phyloP scores from a whole-genome alignment of 1,284 basidiomycete genomes.

The Anthracocystis walkeri region DNA sequence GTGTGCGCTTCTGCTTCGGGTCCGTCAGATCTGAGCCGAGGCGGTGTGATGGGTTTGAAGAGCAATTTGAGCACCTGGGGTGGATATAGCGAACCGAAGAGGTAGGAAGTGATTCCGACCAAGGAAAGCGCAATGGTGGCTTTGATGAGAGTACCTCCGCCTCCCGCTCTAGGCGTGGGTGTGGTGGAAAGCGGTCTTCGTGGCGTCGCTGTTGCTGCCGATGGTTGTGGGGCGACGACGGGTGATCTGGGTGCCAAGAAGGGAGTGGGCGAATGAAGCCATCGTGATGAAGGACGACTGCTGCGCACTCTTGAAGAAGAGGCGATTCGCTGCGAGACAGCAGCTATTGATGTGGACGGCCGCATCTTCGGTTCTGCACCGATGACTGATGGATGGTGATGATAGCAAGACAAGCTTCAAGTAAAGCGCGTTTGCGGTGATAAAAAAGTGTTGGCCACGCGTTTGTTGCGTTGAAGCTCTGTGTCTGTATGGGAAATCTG shows the following conservation, averaged over 20 bases:
- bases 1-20: constrained; percentile 76
- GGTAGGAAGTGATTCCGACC: constrained; percentile 70
- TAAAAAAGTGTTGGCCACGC: too few relatives aligned
- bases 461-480: not conserved
- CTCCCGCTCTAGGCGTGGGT: constrained; percentile 21
- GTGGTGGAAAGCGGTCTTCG: constrained; percentile 36
- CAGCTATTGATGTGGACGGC: constrained; percentile 16
- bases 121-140: constrained; percentile 48
- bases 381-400: not conserved
- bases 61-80: constrained; percentile 76
- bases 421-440: not conserved
- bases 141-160: constrained; percentile 28
- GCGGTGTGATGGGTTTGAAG: constrained; percentile 79
- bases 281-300: not conserved
- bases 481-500: too few relatives aligned
- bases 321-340: constrained; percentile 7
- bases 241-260: not conserved
- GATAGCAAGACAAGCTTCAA: constrained; percentile 6
- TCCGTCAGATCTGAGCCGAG: constrained; percentile 76
- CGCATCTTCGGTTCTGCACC: constrained; percentile 12
- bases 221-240: not conserved
- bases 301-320: not conserved
- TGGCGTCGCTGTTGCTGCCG: constrained; percentile 8
- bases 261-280: not conserved
- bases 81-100: constrained; percentile 77